These are phyloP conservation scores for Coemansia sp. DNA, from an alignment of 192 early-diverging fungal genomes.

Conservation along the genomic window DNA sequence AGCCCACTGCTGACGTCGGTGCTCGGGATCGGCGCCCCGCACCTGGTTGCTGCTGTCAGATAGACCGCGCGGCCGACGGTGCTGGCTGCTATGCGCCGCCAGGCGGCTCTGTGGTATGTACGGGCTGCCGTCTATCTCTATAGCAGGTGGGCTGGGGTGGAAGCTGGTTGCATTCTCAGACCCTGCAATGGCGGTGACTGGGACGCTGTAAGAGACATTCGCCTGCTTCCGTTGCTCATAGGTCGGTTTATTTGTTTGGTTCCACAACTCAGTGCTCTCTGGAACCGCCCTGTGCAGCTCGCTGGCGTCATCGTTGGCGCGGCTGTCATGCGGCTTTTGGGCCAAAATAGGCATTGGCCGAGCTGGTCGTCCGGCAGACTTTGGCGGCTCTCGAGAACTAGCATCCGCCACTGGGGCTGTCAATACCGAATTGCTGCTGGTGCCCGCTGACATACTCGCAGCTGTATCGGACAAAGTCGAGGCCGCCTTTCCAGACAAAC, in stretches of 20 bases:
- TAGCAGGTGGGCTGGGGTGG: not conserved
- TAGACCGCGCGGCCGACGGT: slow-evolving; percentile 6
- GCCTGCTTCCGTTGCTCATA: not conserved
- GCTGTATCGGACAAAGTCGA: not conserved
- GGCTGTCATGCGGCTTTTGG: not conserved
- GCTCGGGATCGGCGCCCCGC: slow-evolving; percentile 20
- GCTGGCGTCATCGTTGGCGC: not conserved
- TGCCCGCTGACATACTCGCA: not conserved
- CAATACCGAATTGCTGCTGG: not conserved
- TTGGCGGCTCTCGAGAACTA: not conserved
- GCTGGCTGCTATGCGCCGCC: not conserved
- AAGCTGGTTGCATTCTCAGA: not conserved
- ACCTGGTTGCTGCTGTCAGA: not conserved
- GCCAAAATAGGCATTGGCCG: not conserved
- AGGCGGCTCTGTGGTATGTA: not conserved
- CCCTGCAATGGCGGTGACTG: not conserved
- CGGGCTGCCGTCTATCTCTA: not conserved
- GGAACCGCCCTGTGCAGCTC: not conserved
- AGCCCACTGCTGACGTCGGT: slow-evolving; percentile 6
- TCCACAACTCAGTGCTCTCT: not conserved
- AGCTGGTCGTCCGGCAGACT: slow-evolving; percentile 1
- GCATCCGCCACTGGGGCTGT: not conserved
- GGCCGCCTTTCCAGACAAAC: not conserved
- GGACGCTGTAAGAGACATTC: not conserved
- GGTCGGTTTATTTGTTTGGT: not conserved